Evolutionary conservation across 208 protist species (phyloP).

Genomic region (Lotmaria passim): DNA sequence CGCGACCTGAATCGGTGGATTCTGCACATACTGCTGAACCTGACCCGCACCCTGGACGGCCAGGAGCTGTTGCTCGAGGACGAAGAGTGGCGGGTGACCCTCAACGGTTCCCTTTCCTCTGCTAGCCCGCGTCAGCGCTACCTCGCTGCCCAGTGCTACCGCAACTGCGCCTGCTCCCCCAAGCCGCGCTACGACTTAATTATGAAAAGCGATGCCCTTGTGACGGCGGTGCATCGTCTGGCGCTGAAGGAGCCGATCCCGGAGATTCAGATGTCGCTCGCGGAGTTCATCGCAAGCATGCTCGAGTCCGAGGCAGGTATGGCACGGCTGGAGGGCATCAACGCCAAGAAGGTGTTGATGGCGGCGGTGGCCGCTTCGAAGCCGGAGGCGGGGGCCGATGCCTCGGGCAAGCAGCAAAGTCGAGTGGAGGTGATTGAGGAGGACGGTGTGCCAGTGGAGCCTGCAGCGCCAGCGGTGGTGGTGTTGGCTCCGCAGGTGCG

Average conservation of each 20-base stretch:
- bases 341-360: conserved; percentile 71
- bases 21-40: conserved; percentile 80
- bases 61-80: conserved; percentile 79
- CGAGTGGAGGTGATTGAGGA: conserved; percentile 43
- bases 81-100: conserved; percentile 64
- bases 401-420: background rate
- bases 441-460: conserved; percentile 21
- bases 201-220: conserved; percentile 50
- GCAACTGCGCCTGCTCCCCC: conserved; percentile 71
- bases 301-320: conserved; percentile 77
- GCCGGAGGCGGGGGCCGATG: conserved; percentile 8
- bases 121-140: conserved; percentile 53
- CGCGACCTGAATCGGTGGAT: conserved; percentile 81
- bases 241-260: conserved; percentile 35
- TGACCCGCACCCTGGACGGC: conserved; percentile 73
- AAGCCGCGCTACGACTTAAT: conserved; percentile 52
- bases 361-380: conserved; percentile 36
- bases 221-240: conserved; percentile 57
- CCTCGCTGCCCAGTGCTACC: conserved; percentile 74
- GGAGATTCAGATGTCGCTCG: conserved; percentile 60
- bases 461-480: conserved; percentile 3
- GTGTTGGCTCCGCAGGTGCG: conserved; percentile 32
- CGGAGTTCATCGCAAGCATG: conserved; percentile 69
- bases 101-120: conserved; percentile 49
- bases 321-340: conserved; percentile 68